Conservation (phyloP, 768 basidiomycete species). For the Mycena kentingensis region DNA sequence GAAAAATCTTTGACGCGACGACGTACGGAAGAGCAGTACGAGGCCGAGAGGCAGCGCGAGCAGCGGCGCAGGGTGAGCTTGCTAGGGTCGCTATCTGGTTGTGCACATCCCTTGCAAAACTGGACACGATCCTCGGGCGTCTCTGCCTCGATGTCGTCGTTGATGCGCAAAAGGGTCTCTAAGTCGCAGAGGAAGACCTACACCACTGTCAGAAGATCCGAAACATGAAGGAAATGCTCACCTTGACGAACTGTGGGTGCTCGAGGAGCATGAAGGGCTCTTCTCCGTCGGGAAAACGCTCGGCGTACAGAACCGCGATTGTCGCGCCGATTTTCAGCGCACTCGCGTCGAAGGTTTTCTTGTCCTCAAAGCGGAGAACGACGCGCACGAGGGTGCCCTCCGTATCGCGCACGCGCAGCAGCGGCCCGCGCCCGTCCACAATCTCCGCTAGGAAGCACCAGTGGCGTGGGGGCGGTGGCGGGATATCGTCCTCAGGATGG, state of each 20-base stretch:
- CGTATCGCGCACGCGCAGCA: background rate
- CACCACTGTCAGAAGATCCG: background rate
- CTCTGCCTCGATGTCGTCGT: slow-evolving; percentile 19
- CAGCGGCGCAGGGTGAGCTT: slow-evolving; percentile 12
- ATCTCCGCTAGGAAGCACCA: slow-evolving; percentile 22
- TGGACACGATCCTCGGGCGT: slow-evolving; percentile 2
- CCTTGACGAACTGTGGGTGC: slow-evolving; percentile 19
- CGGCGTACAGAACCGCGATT: slow-evolving; percentile 21
- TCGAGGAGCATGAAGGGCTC: slow-evolving; percentile 9
- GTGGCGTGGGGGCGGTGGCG: slow-evolving; percentile 8
- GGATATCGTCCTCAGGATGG: background rate
- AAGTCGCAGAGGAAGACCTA: slow-evolving; percentile 21
- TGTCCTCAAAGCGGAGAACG: slow-evolving; percentile 3
- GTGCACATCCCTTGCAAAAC: slow-evolving; percentile 18
- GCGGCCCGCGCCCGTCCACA: background rate
- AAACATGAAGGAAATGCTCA: background rate
- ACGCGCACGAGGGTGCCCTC: background rate
- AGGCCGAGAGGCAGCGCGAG: slow-evolving; percentile 11
- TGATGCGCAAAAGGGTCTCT: slow-evolving; percentile 18
- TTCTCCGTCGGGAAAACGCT: background rate
- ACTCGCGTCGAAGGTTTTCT: slow-evolving; percentile 6
- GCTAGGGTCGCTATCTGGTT: slow-evolving; percentile 8
- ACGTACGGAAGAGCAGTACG: slow-evolving; percentile 17
- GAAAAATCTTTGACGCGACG: background rate
- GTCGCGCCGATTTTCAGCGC: slow-evolving; percentile 11